Percentiles rank a stretch among this genome's conserved stretches.
Conservation (phyloP, 495 filamentous ascomycete species). For the Halenospora varia region DNA sequence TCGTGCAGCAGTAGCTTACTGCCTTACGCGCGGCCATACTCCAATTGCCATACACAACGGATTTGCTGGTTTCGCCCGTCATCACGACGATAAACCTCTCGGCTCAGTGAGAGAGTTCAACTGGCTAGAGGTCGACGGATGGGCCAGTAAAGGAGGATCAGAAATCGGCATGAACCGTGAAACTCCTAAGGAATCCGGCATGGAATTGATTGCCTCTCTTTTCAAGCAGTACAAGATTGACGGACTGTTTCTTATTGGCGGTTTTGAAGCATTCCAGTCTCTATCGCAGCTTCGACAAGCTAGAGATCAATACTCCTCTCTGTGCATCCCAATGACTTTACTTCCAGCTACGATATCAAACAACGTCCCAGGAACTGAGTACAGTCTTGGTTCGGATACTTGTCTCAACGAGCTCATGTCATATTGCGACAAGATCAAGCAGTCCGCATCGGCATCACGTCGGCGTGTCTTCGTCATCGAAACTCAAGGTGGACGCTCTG, state of each 20-base stretch:
- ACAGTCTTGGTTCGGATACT: conserved; percentile 93
- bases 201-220: conserved; percentile 76
- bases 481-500: conserved; percentile 91
- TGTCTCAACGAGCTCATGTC: conserved; percentile 94
- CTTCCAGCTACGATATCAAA: conserved; percentile 97
- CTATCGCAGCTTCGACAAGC: conserved; percentile 81
- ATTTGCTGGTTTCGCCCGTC: conserved; percentile 89
- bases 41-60: conserved; percentile 94
- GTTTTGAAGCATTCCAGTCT: conserved; percentile 95
- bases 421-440: conserved; percentile 96
- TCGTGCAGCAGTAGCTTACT: conserved; percentile 93
- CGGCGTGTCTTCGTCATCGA: conserved; percentile 96
- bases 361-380: conserved; percentile 97
- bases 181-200: conserved; percentile 77
- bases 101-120: conserved; percentile 78
- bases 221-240: conserved; percentile 88
- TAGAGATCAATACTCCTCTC: conserved; percentile 69
- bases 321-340: conserved; percentile 90
- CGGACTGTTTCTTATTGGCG: conserved; percentile 87
- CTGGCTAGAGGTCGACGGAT: conserved; percentile 93
- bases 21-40: conserved; percentile 86
- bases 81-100: conserved; percentile 76
- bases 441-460: conserved; percentile 89
- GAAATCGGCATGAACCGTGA: conserved; percentile 98
- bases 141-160: conserved; percentile 94